Evolutionary conservation across 2,329 filamentous ascomycete species (phyloP), one percentile per base, ranked within the genome.

Genomic region (Fusarium albidum): DNA sequence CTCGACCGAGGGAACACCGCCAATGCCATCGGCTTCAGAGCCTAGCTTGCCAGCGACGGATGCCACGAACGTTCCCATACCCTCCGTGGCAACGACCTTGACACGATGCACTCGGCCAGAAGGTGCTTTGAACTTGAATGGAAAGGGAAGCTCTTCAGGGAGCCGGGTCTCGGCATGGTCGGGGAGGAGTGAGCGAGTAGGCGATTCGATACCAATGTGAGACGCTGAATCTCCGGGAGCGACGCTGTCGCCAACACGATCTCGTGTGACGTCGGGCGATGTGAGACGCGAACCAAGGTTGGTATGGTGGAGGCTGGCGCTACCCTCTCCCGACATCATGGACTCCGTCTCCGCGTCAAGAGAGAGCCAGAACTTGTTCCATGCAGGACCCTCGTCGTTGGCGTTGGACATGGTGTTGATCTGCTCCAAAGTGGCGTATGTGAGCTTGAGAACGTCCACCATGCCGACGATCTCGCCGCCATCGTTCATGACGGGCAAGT

Each of bases 351-450:
- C 94, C 67, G 96, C 87, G 73, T 98, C 85, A 67, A 99, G 87
- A 1, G 95, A 98, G 63, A 98, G 82, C 95, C 95, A 99, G 79
- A 99, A 99, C 76, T 98, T 99, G 80, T 97, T 98, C 95, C 95
- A 99, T 7, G 95, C 95, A 6, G 95, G 95, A 0, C 95, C 95
- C 76, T 99, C 95, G 66, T 86, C 92, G 70, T 96, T 94, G 34
- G 85, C 85, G 46, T 88, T 92, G 33, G 85, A 87, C 88, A 99
- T 98, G 53, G 91, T 92, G 79, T 98, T 98, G 76, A 96, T 92
- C 79, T 97, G 94, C 76, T 99, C 95, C 46, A 99, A 83, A 6
- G 95, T 99, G 42, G 95, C 95, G 75, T 99, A 99, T 17, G 95
- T 99, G 69, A 99, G 83, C 79, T 98, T 98, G 58, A 99, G 85